phyloP scores from a whole-genome alignment of 2,329 filamentous ascomycete genomes.

The Colletotrichum cordylinicola region DNA sequence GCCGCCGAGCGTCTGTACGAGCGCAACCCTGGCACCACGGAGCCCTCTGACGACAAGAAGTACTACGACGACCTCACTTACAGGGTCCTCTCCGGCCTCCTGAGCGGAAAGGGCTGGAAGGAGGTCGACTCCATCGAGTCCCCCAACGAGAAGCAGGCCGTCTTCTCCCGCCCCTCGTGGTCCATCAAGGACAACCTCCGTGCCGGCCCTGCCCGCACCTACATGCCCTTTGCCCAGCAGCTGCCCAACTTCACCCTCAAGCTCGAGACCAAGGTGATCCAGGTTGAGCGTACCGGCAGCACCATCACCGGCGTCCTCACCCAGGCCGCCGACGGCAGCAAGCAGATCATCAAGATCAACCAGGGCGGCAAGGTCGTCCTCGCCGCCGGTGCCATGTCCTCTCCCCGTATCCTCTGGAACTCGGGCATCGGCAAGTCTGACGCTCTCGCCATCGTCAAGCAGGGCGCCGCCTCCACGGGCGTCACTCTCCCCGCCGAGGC shows the following conservation, averaged over 20 bases:
- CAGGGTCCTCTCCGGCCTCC: conserved; percentile 1
- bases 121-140: conserved; percentile 45
- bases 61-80: conserved; percentile 15
- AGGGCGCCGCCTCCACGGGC: conserved; percentile 31
- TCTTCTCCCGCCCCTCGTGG: conserved; percentile 15
- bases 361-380: conserved; percentile 26
- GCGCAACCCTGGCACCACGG: conserved; percentile 30
- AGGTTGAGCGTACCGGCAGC: conserved; percentile 25
- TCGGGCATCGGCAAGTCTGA: conserved; percentile 26
- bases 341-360: conserved; percentile 27
- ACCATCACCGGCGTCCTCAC: conserved; percentile 26
- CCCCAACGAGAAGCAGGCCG: conserved; percentile 8
- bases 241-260: conserved; percentile 29
- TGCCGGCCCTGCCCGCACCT: conserved; percentile 25
- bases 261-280: conserved; percentile 27
- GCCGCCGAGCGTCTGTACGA: conserved; percentile 31
- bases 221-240: conserved; percentile 26
- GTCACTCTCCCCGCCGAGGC: conserved; percentile 53
- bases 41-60: conserved; percentile 29
- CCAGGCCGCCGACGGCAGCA: conserved; percentile 20
- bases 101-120: conserved; percentile 11
- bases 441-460: conserved; percentile 24
- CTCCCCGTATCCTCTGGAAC: conserved; percentile 23
- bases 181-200: conserved; percentile 18
- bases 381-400: conserved; percentile 26